A percentile compares a stretch with the other conserved stretches of the same genome.
These are phyloP conservation scores for Euphorbia schlechtendalii DNA, from an alignment of 441 rosid genomes.

Conservation along the genomic window DNA sequence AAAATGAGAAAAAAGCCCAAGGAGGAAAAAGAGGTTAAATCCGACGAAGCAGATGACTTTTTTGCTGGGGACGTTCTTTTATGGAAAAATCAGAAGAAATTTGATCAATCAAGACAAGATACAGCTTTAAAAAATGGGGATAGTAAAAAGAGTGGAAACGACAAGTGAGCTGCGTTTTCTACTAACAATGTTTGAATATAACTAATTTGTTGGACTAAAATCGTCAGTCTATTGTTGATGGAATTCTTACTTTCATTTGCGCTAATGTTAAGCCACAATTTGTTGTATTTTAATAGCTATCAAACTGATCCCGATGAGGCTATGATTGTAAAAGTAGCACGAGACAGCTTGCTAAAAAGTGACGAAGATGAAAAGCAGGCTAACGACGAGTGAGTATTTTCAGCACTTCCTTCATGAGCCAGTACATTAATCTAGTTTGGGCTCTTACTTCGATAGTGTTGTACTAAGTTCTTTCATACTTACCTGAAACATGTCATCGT, in stretches of 20 bases:
- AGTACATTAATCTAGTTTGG: no score
- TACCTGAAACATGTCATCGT: no score
- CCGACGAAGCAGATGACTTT: no score
- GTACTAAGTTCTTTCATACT: no score
- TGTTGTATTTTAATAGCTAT: no score
- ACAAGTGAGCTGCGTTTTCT: slow-evolving; percentile 11
- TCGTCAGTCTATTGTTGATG: no score
- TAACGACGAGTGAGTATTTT: slow-evolving; percentile 22
- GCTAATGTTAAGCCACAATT: no score
- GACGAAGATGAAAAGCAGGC: slow-evolving; percentile 20
- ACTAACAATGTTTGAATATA: neutral
- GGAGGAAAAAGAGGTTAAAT: no score
- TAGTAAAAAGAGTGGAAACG: slow-evolving; percentile 5
- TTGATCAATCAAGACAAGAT: slow-evolving; percentile 12
- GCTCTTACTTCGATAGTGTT: no score
- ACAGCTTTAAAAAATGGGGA: neutral
- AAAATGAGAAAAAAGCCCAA: no score
- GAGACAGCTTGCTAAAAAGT: neutral
- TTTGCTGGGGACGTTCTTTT: neutral
- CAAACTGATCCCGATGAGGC: slow-evolving; percentile 11
- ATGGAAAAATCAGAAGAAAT: slow-evolving; percentile 9
- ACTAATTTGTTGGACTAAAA: no score
- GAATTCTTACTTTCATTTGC: no score
- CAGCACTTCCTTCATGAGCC: neutral
- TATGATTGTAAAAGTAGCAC: neutral